Conservation (phyloP, 768 basidiomycete species). For the Boletus sp. region DNA sequence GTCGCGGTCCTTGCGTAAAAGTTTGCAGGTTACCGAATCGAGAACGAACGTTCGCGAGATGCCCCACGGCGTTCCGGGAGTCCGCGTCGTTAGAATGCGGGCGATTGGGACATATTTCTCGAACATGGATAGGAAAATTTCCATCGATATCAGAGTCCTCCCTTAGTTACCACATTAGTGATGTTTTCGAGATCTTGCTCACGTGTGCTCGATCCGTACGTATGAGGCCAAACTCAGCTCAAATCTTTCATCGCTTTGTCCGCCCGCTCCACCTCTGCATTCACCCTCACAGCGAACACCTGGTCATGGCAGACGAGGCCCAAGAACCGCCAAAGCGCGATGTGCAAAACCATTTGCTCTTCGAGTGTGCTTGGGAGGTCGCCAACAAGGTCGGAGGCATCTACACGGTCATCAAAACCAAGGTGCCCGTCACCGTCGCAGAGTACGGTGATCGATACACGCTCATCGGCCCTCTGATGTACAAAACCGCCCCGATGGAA, state of each 20-base stretch:
- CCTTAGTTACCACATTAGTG: slow-evolving; percentile 25
- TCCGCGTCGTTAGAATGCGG: background rate
- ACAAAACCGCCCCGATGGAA: slow-evolving; percentile 99
- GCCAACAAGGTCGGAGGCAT: slow-evolving; percentile 99
- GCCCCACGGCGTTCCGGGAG: background rate
- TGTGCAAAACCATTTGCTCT: slow-evolving; percentile 77
- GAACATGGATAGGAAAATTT: background rate
- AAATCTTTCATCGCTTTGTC: background rate
- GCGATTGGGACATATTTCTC: background rate
- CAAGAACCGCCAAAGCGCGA: slow-evolving; percentile 51
- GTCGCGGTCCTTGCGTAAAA: slow-evolving; percentile 36
- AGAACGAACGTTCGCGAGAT: background rate
- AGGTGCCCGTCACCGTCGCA: slow-evolving; percentile 95
- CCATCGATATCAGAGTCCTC: background rate
- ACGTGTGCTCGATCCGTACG: slow-evolving; percentile 15
- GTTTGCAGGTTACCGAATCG: background rate
- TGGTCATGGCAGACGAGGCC: slow-evolving; percentile 21
- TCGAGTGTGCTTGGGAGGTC: slow-evolving; percentile 98
- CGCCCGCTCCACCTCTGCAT: background rate
- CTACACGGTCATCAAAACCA: slow-evolving; percentile 99
- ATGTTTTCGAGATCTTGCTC: slow-evolving; percentile 12
- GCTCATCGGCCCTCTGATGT: slow-evolving; percentile 95
- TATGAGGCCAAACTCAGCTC: slow-evolving; percentile 11
- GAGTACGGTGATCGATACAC: slow-evolving; percentile 96
- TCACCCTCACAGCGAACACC: background rate